These are phyloP conservation scores for Darksidea phi DNA, from an alignment of 495 filamentous ascomycete genomes.

Conservation along the genomic window DNA sequence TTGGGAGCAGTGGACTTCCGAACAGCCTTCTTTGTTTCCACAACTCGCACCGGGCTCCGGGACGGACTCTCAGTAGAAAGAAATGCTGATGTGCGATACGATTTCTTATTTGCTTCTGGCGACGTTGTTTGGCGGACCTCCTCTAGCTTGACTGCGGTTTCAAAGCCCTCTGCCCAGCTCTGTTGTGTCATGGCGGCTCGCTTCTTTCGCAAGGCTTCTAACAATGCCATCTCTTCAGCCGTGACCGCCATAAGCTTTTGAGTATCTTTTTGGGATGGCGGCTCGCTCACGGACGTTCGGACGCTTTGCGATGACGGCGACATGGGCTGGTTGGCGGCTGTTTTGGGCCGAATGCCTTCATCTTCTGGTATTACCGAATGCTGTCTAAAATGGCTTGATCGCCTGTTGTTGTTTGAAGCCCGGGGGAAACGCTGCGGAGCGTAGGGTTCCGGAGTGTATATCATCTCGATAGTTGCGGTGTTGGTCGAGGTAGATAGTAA, in stretches of 20 bases:
- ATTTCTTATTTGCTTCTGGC: conserved; percentile 1
- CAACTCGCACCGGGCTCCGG: conserved; percentile 5
- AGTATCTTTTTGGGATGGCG: conserved; percentile 12
- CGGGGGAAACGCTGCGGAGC: conserved; percentile 16
- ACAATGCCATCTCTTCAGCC: conserved; percentile 75
- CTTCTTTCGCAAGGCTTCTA: conserved; percentile 78
- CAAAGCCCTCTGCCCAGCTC: conserved; percentile 59
- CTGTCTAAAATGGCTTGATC: conserved; percentile 30
- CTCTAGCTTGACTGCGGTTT: conserved; percentile 32
- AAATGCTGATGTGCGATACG: conserved; percentile 32
- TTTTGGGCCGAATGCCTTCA: conserved; percentile 16
- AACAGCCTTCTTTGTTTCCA: not conserved
- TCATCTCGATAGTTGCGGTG: conserved; percentile 33
- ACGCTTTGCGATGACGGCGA: conserved; percentile 24
- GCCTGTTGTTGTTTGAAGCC: conserved; percentile 10
- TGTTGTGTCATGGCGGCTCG: conserved; percentile 73
- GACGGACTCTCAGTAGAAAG: conserved; percentile 29
- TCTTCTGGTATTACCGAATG: conserved; percentile 35
- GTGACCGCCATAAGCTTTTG: conserved; percentile 79
- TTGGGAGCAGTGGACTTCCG: conserved; percentile 4
- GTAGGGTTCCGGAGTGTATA: conserved; percentile 32
- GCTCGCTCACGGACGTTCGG: conserved; percentile 29
- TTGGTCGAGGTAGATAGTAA: conserved; percentile 28
- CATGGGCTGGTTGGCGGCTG: conserved; percentile 14
- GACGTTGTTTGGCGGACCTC: conserved; percentile 16